These are phyloP conservation scores for Inga leiocalycina DNA, from an alignment of 306 rosid species.

Conservation along the genomic window DNA sequence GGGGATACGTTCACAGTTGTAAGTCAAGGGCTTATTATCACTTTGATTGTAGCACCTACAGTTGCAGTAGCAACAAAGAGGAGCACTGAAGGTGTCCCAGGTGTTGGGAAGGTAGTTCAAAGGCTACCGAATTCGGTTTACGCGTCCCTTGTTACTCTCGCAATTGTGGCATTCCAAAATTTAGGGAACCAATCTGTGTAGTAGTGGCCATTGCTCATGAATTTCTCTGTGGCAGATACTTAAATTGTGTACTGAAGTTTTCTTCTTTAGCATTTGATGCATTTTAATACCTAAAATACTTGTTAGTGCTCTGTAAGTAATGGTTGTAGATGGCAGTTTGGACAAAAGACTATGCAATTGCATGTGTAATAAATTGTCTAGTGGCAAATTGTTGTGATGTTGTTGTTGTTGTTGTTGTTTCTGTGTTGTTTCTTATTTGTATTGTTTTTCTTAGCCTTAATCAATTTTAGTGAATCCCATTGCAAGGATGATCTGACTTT, in stretches of 20 bases:
- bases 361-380: not conserved
- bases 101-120: conserved; percentile 75
- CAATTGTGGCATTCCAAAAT: conserved; percentile 56
- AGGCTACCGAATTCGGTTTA: conserved; percentile 70
- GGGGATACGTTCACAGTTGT: conserved; percentile 54
- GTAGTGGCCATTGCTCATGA: not conserved
- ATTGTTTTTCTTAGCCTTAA: not conserved
- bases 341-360: not conserved
- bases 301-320: not conserved
- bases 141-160: conserved; percentile 71
- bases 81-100: conserved; percentile 89
- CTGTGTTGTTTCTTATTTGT: not conserved
- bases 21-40: conserved; percentile 71
- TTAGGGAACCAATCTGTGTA: conserved; percentile 14
- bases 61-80: conserved; percentile 81
- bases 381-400: not conserved
- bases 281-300: not conserved
- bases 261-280: not conserved
- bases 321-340: not conserved
- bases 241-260: not conserved
- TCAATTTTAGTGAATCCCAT: not conserved
- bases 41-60: conserved; percentile 78
- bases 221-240: conserved; percentile 18
- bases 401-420: not conserved
- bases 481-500: not conserved